phyloP scores from a whole-genome alignment of 2,329 filamentous ascomycete genomes.

The Clarireedia hainanense region DNA sequence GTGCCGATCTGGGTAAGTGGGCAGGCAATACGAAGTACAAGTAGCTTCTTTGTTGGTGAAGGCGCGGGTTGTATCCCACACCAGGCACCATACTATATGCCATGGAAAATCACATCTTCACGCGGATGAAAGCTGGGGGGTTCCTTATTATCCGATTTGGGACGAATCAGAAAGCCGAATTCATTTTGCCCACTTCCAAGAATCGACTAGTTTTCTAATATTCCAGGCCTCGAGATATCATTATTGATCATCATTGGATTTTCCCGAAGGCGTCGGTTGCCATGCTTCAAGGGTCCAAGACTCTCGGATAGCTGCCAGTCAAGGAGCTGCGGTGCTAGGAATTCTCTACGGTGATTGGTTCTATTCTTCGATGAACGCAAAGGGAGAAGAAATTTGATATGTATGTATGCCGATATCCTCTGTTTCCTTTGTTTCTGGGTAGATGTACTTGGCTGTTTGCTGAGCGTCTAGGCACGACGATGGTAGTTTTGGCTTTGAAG shows the following conservation, averaged over 20 bases:
- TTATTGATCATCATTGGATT: conserved; percentile 7
- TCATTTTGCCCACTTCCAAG: not conserved
- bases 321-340: not conserved
- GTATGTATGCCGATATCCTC: not conserved
- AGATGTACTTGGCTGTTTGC: too few relatives aligned
- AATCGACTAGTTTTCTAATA: not conserved
- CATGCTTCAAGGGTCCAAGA: conserved; percentile 7
- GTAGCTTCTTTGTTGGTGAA: too few relatives aligned
- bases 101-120: not conserved
- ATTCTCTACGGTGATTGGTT: not conserved
- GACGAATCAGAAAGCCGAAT: conserved; percentile 3
- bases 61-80: too few relatives aligned
- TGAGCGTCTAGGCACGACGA: too few relatives aligned
- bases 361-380: not conserved
- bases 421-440: too few relatives aligned
- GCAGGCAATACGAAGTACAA: too few relatives aligned
- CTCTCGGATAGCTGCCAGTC: not conserved
- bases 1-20: too few relatives aligned
- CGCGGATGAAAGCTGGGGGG: not conserved
- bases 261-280: not conserved
- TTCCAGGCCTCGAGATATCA: conserved; percentile 7
- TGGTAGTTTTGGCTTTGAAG: not conserved
- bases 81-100: not conserved
- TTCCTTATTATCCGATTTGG: conserved; percentile 7
- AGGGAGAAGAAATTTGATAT: not conserved